These are phyloP conservation scores for Chlorencoelia australis DNA, from an alignment of 2,329 filamentous ascomycete species.

Conservation along the genomic window DNA sequence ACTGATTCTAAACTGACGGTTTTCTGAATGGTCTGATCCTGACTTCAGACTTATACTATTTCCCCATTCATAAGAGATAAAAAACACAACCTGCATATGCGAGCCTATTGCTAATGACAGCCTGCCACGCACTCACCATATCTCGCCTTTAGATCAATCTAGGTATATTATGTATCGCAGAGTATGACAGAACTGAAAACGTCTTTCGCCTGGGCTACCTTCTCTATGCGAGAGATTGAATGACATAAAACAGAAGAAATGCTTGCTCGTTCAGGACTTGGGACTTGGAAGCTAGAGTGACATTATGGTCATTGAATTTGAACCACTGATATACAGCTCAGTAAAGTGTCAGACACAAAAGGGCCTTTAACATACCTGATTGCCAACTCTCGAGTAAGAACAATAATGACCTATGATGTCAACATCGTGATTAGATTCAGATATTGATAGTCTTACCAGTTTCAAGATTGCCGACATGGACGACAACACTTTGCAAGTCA, in stretches of 20 bases:
- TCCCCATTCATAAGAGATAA: too few relatives aligned
- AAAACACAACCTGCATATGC: too few relatives aligned
- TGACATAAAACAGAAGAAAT: slow-evolving; percentile 83
- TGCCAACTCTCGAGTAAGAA: slow-evolving; percentile 75
- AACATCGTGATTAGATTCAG: slow-evolving; percentile 4
- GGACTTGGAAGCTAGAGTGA: slow-evolving; percentile 71
- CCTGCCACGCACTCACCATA: too few relatives aligned
- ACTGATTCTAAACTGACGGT: too few relatives aligned
- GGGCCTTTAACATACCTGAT: slow-evolving; percentile 40
- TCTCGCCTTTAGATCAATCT: too few relatives aligned
- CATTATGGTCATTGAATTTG: slow-evolving; percentile 89
- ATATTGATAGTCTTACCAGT: slow-evolving; percentile 41
- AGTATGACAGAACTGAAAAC: too few relatives aligned
- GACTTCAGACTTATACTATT: too few relatives aligned
- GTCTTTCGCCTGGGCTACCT: too few relatives aligned
- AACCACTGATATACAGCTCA: slow-evolving; percentile 58
- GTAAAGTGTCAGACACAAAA: slow-evolving; percentile 11
- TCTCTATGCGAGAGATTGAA: slow-evolving; percentile 45
- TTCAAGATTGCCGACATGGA: slow-evolving; percentile 88
- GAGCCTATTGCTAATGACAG: too few relatives aligned
- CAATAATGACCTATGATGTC: slow-evolving; percentile 61
- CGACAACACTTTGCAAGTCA: slow-evolving; percentile 80
- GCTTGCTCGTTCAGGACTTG: slow-evolving; percentile 81
- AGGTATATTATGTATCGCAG: too few relatives aligned
- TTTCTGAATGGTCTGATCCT: too few relatives aligned